Evolutionary conservation across 2,329 filamentous ascomycete genomes (phyloP), one percentile per base, ranked within the genome.

Genomic region (Pseudogymnoascus sp.): DNA sequence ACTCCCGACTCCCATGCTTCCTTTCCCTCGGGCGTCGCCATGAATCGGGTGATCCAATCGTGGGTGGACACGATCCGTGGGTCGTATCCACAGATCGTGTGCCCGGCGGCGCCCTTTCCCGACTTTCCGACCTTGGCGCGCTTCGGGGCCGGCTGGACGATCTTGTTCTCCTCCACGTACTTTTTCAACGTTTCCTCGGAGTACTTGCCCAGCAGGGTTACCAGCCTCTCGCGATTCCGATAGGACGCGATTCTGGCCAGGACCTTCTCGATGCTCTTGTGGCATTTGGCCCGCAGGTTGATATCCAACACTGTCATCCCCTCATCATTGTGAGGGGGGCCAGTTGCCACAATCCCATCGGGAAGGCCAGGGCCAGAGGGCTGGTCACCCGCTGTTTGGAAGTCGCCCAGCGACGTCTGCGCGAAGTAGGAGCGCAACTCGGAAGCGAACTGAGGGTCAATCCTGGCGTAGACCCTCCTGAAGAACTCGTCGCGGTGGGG

Each of bases 401-500:
- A 33, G 25, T 18, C n/a, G n/a, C 47, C 47, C 11, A 12, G 25
- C 47, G n/a, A 1, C n/a, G 47, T 54, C 47, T 54, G 47, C 16
- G 1, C 28, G 3, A 54, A 4, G 47, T 6, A 54, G 47, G 47
- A 54, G 47, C 47, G 47, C 47, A 54, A 18, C 28, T 54, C 8
- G 2, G 47, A 7, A 18, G 11, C 7, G 6, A 54, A 8, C 3
- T 9, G 4, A 11, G n/a, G 14, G n/a, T 54, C 47, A 2, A 33
- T 7, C 16, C 9, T 18, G n/a, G 4, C 47, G 7, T 16, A 7
- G n/a, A n/a, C 12, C 8, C 16, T 12, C 25, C 2, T 43, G 60
- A 63, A 68, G 41, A 69, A 72, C 7, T 59, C 63, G 12, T 61
- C 28, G 18, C 61, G 60, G 54, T 70, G 69, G 60, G 69, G 65